A percentile compares a stretch with the other conserved stretches of the same genome.
phyloP scores from a whole-genome alignment of 345 rosid genomes.

The Linum trigynum region DNA sequence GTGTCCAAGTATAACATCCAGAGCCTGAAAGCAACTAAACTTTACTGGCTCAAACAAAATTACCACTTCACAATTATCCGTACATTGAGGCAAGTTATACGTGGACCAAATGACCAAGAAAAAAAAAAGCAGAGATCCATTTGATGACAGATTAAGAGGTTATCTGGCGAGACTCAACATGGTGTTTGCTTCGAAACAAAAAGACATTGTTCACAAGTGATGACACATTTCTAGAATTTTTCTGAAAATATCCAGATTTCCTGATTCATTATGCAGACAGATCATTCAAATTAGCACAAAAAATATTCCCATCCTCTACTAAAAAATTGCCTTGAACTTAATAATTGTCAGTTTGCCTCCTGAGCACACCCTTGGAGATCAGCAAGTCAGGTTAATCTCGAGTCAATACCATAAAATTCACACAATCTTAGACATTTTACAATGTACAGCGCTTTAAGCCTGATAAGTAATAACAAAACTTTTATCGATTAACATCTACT shows the following conservation, averaged over 20 bases:
- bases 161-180: background rate
- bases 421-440: no score
- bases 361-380: background rate
- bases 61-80: background rate
- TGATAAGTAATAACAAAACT: no score
- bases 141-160: background rate
- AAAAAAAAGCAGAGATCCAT: background rate
- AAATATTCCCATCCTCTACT: background rate
- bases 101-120: background rate
- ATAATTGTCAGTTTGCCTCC: background rate
- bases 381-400: background rate
- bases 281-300: background rate
- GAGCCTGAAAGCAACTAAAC: constrained; percentile 13
- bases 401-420: no score
- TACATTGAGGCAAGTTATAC: background rate
- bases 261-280: background rate
- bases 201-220: background rate
- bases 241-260: background rate
- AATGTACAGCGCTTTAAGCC: background rate
- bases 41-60: background rate
- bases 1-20: constrained; percentile 23
- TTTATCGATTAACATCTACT: background rate
- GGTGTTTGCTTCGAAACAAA: background rate
- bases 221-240: background rate
- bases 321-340: background rate